Base-by-base conservation (phyloP, 768 basidiomycete genomes). In the Rhodotorula babjevae region DNA sequence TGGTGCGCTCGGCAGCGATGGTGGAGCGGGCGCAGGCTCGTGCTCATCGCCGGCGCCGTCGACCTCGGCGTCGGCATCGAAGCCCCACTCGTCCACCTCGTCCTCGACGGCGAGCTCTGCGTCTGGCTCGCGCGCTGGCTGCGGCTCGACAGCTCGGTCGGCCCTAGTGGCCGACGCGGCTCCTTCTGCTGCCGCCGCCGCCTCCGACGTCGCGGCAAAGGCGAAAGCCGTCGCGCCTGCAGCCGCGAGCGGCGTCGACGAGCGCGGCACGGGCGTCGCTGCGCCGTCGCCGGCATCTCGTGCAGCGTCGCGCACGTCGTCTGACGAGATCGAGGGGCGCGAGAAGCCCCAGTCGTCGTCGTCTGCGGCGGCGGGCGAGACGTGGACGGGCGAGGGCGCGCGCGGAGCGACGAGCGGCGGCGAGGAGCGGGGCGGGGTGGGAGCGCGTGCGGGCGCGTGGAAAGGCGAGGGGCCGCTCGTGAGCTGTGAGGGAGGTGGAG, bases 31-130 rank as follows among this genome's bases (percentile, higher is more conserved):
- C 36, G 4, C 36, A 9, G 4, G 36, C 36, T 9, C 36, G 53
- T 2, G 2, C 14, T 21, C 14, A n/a, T 29, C 55, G 14, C 8
- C 55, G 4, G 18, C 31, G 3, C 14, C 40, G 12, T 29, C 53
- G 3, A 19, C 40, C 27, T 55, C 50, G 15, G 16, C 63, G 9
- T 55, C 47, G 21, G 47, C 65, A 5, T 52, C 36, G 63, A 64
- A 59, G 36, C 58, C 62, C 62, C 68, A 63, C 5, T 62, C 67
- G 27, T 62, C 52, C 42, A 33, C 65, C 12, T 29, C 52, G 8
- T 55, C 31, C 56, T 19, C 56, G 36, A 9, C 36, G 36, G 36
- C 63, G 10, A 8, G 21, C 15, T 36, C 47, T 18, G 18, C 15
- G 15, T 49, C 23, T 5, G 36, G 36, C 36, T 50, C 21, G 21